Evolutionary conservation across 2,329 filamentous ascomycete genomes (phyloP), one percentile per base, ranked within the genome.

Genomic region (Clonostachys rosea): DNA sequence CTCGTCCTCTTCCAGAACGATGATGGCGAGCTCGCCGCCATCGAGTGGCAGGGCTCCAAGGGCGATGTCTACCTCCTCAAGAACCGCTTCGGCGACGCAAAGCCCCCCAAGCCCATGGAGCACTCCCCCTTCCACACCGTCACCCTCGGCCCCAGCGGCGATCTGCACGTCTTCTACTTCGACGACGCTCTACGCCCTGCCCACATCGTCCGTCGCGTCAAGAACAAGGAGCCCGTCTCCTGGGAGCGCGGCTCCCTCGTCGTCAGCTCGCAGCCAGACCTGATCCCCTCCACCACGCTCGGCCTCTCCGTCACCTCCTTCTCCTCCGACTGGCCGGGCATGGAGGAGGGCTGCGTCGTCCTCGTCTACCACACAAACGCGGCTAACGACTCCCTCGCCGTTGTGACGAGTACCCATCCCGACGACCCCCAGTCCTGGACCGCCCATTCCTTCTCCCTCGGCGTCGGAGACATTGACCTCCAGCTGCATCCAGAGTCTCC

Each of bases 11-110:
- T 43, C 34, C 45, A 47, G 18, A 14, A 37, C 34, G 16, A 6
- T 2, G 45, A 47, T 33, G 41, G 45, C 6, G 45, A 47, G 17
- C 40, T 47, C 11, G 17, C 34, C 12, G 18, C 42, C 10, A 18
- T 48, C 20, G 42, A 48, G 35, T 48, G 35, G 34, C 46, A 40
- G 4, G 46, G 46, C 20, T 44, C 46, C n/a, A 44, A 33, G 12
- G 33, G 34, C 35, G 34, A 24, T 11, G 14, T 17, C 20, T 37
- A 34, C 30, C 30, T 14, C 9, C n/a, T 47, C n/a, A 43, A n/a
- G 12, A 18, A 20, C 30, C 40, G 40, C 34, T 39, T 35, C 24
- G 39, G 18, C 45, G 40, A 36, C 6, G 11, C 13, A 5, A 13
- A 36, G 33, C 34, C 45, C 10, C 33, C 30, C n/a, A 47, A 43